Conservation (phyloP, 2,329 filamentous ascomycete species). For the Ciborinia camelliae region DNA sequence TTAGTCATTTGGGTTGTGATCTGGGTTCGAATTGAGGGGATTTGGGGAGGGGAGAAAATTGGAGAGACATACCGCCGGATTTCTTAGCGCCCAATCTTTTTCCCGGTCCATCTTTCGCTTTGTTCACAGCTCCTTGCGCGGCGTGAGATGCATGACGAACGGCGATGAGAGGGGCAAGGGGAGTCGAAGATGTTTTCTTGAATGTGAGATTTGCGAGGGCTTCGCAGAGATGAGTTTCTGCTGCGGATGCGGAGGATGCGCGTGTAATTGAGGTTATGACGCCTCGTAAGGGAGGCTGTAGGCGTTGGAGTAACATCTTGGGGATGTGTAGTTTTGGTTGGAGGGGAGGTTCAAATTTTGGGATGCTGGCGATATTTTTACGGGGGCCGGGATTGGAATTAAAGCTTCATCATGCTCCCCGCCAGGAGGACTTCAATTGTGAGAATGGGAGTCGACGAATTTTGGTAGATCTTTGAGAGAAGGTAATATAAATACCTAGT, state of each 20-base stretch:
- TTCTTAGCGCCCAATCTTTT: constrained; percentile 96
- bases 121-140: constrained; percentile 67
- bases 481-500: too few relatives aligned
- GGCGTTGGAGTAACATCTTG: constrained; percentile 44
- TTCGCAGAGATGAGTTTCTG: constrained; percentile 32
- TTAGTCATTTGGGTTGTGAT: neutral
- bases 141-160: constrained; percentile 44
- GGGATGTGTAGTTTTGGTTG: constrained; percentile 1
- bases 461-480: neutral
- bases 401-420: neutral
- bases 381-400: neutral
- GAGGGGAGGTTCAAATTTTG: constrained; percentile 11
- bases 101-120: constrained; percentile 65
- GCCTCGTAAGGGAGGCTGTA: constrained; percentile 44
- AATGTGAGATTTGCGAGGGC: constrained; percentile 34
- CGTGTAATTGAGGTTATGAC: constrained; percentile 37
- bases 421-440: neutral
- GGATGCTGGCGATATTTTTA: constrained; percentile 12
- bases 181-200: constrained; percentile 11
- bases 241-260: constrained; percentile 10
- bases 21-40: neutral
- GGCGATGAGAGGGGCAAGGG: constrained; percentile 25
- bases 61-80: constrained; percentile 73
- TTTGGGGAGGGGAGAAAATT: neutral
- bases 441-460: neutral